A percentile compares a stretch with the other conserved stretches of the same genome.
phyloP scores from a whole-genome alignment of 2,329 filamentous ascomycete species.

The Fusarium sp. region DNA sequence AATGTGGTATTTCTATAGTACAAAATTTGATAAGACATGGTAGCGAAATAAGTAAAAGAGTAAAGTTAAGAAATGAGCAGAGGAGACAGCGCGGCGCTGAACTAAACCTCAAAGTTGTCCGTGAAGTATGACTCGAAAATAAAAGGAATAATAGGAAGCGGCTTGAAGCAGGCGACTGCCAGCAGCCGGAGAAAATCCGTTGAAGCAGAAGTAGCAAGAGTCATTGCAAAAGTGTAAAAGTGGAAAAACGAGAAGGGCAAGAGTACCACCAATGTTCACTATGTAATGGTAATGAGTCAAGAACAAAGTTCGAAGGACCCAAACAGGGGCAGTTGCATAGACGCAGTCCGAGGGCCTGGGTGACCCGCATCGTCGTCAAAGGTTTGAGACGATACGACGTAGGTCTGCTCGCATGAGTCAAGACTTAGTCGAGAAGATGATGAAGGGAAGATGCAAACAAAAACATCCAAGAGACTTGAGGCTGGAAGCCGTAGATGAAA shows the following conservation, averaged over 20 bases:
- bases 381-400: slow-evolving; percentile 17
- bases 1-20: slow-evolving; percentile 40
- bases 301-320: slow-evolving; percentile 4
- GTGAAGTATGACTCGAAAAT: slow-evolving; percentile 9
- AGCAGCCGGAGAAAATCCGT: slow-evolving; percentile 23
- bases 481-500: background rate
- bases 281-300: slow-evolving; percentile 12
- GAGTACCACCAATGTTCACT: background rate
- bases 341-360: background rate
- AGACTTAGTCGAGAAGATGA: background rate
- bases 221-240: slow-evolving; percentile 2
- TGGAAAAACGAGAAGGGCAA: background rate
- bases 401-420: slow-evolving; percentile 15
- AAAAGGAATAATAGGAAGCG: slow-evolving; percentile 1
- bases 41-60: background rate
- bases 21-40: slow-evolving; percentile 7
- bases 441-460: background rate
- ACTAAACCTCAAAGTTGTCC: background rate
- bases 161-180: slow-evolving; percentile 25
- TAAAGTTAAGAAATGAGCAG: background rate
- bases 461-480: background rate
- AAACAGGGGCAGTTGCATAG: background rate
- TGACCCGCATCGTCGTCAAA: slow-evolving; percentile 6
- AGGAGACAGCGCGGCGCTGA: background rate
- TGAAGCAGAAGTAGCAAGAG: background rate